Conservation (phyloP, 1,284 basidiomycete genomes). For the Tilletia caries region DNA sequence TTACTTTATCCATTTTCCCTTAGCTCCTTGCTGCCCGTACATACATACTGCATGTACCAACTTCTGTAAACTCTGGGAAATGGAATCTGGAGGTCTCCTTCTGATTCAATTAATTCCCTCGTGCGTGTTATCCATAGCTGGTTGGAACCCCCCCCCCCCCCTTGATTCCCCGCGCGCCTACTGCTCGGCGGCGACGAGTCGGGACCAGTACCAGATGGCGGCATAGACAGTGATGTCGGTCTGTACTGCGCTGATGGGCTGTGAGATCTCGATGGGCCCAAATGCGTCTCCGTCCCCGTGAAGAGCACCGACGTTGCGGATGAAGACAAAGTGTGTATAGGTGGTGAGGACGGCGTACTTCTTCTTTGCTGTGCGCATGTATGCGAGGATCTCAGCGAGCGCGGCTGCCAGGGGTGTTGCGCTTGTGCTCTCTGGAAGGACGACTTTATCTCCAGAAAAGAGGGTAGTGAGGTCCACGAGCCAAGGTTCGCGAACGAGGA, state of each 20-base stretch:
- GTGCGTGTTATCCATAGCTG: too few relatives aligned
- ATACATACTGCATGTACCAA: too few relatives aligned
- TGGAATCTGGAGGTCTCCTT: too few relatives aligned
- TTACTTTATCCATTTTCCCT: too few relatives aligned
- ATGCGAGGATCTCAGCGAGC: constrained; percentile 14
- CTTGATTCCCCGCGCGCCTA: too few relatives aligned
- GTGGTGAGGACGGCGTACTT: constrained; percentile 18
- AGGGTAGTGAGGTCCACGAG: constrained; percentile 11
- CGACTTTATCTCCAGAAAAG: background rate
- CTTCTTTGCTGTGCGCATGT: constrained; percentile 13
- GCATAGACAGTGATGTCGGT: constrained; percentile 14
- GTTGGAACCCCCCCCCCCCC: too few relatives aligned
- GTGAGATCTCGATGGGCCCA: constrained; percentile 8
- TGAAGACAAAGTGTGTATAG: constrained; percentile 21
- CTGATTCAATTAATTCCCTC: too few relatives aligned
- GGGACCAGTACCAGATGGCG: constrained; percentile 13
- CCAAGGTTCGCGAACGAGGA: constrained; percentile 19
- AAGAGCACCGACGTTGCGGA: constrained; percentile 5
- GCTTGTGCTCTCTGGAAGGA: background rate
- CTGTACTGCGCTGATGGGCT: constrained; percentile 6
- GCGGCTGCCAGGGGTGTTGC: background rate
- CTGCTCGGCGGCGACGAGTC: constrained; percentile 15
- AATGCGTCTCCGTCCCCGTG: background rate
- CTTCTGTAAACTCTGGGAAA: too few relatives aligned
- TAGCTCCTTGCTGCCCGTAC: too few relatives aligned